These are phyloP conservation scores for Eucalyptus sp. DNA, from an alignment of 345 rosid species.

Conservation along the genomic window DNA sequence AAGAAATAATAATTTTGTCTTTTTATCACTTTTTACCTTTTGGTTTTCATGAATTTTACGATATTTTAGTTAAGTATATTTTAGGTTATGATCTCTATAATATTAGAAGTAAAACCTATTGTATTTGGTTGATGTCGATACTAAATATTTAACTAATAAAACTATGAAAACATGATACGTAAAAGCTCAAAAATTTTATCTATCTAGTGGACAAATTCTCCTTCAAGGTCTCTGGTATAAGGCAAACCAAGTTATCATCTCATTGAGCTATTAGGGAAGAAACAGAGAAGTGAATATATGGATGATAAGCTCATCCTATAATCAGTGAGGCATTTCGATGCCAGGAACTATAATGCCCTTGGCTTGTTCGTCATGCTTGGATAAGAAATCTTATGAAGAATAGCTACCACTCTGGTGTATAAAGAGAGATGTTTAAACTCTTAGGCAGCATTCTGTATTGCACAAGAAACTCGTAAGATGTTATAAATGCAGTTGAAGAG, in stretches of 20 bases:
- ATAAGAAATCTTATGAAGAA: slow-evolving; percentile 33
- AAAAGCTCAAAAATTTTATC: too few relatives aligned
- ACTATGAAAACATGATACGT: not conserved
- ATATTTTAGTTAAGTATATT: not conserved
- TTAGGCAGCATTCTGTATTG: not conserved
- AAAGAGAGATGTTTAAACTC: slow-evolving; percentile 32
- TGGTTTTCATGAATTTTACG: not conserved
- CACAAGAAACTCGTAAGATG: not conserved
- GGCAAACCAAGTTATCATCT: not conserved
- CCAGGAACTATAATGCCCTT: not conserved
- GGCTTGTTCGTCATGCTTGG: slow-evolving; percentile 33
- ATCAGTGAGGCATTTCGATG: slow-evolving; percentile 38
- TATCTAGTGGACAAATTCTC: not conserved
- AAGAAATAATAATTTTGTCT: not conserved
- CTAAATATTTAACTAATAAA: not conserved
- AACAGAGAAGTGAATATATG: not conserved
- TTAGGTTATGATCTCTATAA: not conserved
- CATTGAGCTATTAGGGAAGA: not conserved
- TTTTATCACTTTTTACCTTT: not conserved
- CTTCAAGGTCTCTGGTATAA: not conserved
- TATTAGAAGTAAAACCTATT: not conserved
- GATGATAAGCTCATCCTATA: not conserved
- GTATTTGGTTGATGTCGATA: not conserved
- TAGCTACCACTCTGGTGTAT: slow-evolving; percentile 20
- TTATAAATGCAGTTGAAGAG: not conserved